Evolutionary conservation across 345 rosid species (phyloP), one percentile per base, ranked within the genome.

Genomic region (Corymbia maculata): DNA sequence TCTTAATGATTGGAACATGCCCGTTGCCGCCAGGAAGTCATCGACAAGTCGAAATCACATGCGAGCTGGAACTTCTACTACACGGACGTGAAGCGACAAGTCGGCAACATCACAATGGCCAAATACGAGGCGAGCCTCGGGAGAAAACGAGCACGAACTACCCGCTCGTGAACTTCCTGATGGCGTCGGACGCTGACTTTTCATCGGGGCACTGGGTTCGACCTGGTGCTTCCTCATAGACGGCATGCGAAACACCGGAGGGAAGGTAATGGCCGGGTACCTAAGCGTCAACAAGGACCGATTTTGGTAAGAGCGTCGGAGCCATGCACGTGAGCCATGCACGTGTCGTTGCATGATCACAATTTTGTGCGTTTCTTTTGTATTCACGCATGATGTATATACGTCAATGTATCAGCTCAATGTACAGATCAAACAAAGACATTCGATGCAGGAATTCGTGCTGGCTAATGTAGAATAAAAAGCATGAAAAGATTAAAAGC

Each of bases 171-270:
- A 98, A 98, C 92, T 97, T 98, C 93, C 88, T 97, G 87, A 98
- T 98, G 98, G 99, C 98, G 9, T 88, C 96, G 0, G 99, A 98
- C 5, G 94, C 99, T 1, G 97, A 98, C 91, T 97, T 95, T 98
- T 98, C 87, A 90, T 97, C 2, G 99, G 99, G 28, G 99, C 99
- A 52, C 89, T 98, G 89, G 99, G 99, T 45, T 98, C 99, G 4
- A 98, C 99, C 16, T 98, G 99, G 99, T 97, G 98, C 89, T 98
- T 91, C 89, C 97, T 98, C 68, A 97, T 98, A 11, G 99, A 97
- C 45, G 98, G 99, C 45, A 98, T 98, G 99, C 94, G 99, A 91
- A 97, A 95, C 45, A 98, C 99, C 0, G 99, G 98, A 51, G 99
- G 99, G 66, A 98, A 98, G 89, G 98, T 96, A 68, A 94, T 97